Evolutionary conservation across 306 rosid species (phyloP).

Genomic region (Rosa persica): DNA sequence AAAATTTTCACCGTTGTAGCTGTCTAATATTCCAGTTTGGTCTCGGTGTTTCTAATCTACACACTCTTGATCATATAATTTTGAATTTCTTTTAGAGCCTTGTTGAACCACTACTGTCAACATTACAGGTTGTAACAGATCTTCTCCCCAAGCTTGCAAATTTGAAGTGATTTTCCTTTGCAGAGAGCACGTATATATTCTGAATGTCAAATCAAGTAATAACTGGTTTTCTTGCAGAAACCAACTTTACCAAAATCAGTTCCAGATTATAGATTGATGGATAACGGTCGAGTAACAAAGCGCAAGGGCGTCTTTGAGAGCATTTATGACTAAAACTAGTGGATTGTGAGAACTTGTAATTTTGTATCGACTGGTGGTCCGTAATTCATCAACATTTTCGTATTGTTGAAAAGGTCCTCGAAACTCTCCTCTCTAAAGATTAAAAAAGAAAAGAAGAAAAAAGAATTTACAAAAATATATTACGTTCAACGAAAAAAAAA

Average conservation of each 20-base stretch:
- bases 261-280: background rate
- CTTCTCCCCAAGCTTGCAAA: background rate
- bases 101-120: background rate
- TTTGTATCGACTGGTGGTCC: background rate
- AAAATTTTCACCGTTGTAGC: background rate
- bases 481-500: too few relatives aligned
- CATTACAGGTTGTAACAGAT: background rate
- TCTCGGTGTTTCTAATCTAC: background rate
- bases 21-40: background rate
- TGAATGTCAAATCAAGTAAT: background rate
- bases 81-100: background rate
- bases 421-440: too few relatives aligned
- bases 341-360: background rate
- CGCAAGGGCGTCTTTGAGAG: background rate
- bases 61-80: conserved; percentile 6
- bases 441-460: too few relatives aligned
- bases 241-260: background rate
- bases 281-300: background rate
- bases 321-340: background rate
- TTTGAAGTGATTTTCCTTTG: background rate
- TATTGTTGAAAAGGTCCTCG: too few relatives aligned
- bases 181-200: background rate
- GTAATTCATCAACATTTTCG: too few relatives aligned
- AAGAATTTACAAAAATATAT: too few relatives aligned
- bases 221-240: background rate